Evolutionary conservation across 768 basidiomycete genomes (phyloP), one percentile per base, ranked within the genome.

Genomic region (Termitomyces sp.): DNA sequence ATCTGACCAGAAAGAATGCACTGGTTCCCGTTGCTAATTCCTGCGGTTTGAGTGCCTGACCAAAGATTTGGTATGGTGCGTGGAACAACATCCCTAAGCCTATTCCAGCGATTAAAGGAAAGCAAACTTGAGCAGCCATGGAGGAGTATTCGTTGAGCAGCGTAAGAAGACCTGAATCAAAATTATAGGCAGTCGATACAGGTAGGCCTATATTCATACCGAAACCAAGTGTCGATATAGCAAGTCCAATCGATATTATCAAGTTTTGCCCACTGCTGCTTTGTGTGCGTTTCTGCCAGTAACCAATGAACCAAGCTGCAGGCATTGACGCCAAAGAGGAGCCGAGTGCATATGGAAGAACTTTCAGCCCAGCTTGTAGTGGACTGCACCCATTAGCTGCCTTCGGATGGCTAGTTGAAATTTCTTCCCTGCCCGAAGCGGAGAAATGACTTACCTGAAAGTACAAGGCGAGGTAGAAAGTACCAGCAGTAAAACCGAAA

Each of bases 11-110:
- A 70, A 93, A 93, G 68, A 93, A 93, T 11, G 89, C 90, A 64
- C 89, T 87, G 10, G 91, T 93, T 30, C 88, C 87, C 21, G 83
- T 79, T 3, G 90, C 90, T 50, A 91, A 67, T 60, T 91, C 85
- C 45, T 78, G 72, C 7, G 83, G 79, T 54, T 80, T 77, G 35
- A 93, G 68, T 12, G 85, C 81, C 56, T 77, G 78, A 47, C 81
- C 81, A 65, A 93, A 88, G 9, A 90, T 79, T 64, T 90, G 88
- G 64, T 90, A 91, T 8, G 91, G 91, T 0, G 90, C 84, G 64
- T 92, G 90, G 69, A 92, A 91, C 26, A 92, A 72, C 81, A 92
- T 85, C 38, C 91, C 90, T 55, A 93, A 65, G 10, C 90, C 90
- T 34, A 89, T 69, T 15, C 91, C 91, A 46, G 87, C 80, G 55